Percentiles rank a stretch among this genome's conserved stretches.
Evolutionary conservation across 1,139 yeast species (phyloP).

Genomic region (Magnusiomyces fungicola): DNA sequence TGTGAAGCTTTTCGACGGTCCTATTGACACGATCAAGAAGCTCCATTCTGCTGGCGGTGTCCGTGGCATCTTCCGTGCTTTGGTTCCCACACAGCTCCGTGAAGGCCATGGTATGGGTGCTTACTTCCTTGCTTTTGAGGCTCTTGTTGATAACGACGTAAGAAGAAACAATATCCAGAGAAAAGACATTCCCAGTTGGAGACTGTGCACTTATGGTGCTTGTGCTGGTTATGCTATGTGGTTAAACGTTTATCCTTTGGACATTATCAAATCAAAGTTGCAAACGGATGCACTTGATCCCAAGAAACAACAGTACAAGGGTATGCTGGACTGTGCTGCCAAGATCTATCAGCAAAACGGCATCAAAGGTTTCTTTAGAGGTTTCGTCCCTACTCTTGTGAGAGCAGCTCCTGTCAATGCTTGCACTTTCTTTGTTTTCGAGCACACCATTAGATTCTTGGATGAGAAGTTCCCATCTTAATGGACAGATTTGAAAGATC

Average conservation of each 20-base stretch:
- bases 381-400: conserved; percentile 80
- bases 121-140: conserved; percentile 84
- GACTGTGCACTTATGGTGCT: conserved; percentile 75
- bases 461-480: conserved; percentile 19
- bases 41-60: conserved; percentile 48
- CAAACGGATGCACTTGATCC: conserved; percentile 71
- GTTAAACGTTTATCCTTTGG: conserved; percentile 75
- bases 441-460: conserved; percentile 50
- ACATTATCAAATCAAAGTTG: conserved; percentile 75
- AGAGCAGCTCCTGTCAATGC: conserved; percentile 98
- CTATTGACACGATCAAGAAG: conserved; percentile 67
- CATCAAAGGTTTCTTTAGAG: conserved; percentile 70
- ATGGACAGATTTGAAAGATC: no score
- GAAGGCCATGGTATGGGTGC: conserved; percentile 85
- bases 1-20: conserved; percentile 55
- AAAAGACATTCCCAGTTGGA: conserved; percentile 74
- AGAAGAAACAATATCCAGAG: conserved; percentile 40
- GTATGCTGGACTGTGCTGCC: conserved; percentile 48
- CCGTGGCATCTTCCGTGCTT: conserved; percentile 67
- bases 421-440: conserved; percentile 89
- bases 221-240: conserved; percentile 82
- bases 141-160: conserved; percentile 62
- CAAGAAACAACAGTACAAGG: conserved; percentile 38
- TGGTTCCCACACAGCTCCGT: conserved; percentile 71
- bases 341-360: conserved; percentile 53